Percentiles rank a stretch among this genome's conserved stretches.
These are phyloP conservation scores for Avena atlantica DNA, from an alignment of 176 grass and related monocot genomes.

Conservation along the genomic window DNA sequence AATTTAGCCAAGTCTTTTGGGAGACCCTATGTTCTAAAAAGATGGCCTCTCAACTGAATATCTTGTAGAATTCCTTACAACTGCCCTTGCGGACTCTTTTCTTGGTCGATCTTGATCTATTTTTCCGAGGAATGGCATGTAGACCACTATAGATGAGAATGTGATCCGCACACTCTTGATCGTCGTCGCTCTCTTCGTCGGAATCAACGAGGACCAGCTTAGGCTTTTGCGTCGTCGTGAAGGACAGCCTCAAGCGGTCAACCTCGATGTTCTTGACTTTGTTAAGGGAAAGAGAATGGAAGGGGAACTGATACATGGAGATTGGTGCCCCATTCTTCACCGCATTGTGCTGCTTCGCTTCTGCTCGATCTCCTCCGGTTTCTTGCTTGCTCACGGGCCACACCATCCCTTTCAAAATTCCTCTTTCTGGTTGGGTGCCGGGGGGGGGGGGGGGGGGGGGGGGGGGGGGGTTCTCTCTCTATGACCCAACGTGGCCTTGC, in stretches of 20 bases:
- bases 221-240: neutral
- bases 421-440: too few relatives aligned
- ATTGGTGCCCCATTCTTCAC: constrained; percentile 27
- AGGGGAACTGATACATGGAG: constrained; percentile 44
- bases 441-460: too few relatives aligned
- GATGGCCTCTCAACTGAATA: neutral
- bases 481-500: too few relatives aligned
- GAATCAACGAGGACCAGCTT: constrained; percentile 18
- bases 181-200: neutral
- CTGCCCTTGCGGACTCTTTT: neutral
- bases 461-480: neutral
- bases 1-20: neutral
- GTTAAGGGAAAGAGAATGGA: constrained; percentile 49
- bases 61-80: constrained; percentile 8
- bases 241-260: constrained; percentile 28
- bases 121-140: neutral
- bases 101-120: neutral
- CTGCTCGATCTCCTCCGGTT: neutral
- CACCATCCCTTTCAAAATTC: neutral
- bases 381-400: neutral
- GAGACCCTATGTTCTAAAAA: neutral
- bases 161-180: neutral
- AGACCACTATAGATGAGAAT: neutral
- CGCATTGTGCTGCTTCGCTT: neutral
- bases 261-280: constrained; percentile 34